A percentile compares a stretch with the other conserved stretches of the same genome.
Conservation (phyloP, 106 monocot genomes). For the Dactylorhiza incarnata region DNA sequence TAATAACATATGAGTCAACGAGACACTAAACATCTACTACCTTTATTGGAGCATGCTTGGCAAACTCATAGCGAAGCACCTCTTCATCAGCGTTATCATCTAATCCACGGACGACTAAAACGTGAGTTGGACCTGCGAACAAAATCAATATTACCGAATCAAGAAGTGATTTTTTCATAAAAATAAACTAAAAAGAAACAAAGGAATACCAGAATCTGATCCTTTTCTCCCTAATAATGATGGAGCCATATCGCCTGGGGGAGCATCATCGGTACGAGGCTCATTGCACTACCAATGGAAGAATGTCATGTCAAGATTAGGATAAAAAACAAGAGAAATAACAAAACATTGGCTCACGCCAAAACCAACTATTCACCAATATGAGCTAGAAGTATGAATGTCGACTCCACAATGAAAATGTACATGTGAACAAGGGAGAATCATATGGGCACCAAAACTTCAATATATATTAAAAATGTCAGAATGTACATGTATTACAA, state of each 20-base stretch:
- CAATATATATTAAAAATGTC: background rate
- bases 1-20: background rate
- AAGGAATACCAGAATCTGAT: slow-evolving; percentile 54
- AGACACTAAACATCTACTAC: slow-evolving; percentile 16
- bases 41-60: slow-evolving; percentile 96
- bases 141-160: background rate
- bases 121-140: slow-evolving; percentile 85
- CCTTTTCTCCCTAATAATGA: slow-evolving; percentile 57
- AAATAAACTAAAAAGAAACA: background rate
- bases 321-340: background rate
- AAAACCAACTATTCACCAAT: background rate
- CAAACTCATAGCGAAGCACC: slow-evolving; percentile 95
- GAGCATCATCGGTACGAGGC: slow-evolving; percentile 78
- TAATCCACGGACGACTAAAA: slow-evolving; percentile 93
- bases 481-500: background rate
- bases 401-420: background rate
- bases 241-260: slow-evolving; percentile 64
- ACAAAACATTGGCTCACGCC: background rate
- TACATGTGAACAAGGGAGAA: background rate
- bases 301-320: background rate
- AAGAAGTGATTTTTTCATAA: slow-evolving; percentile 3
- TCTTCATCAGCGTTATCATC: slow-evolving; percentile 99
- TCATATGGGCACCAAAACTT: background rate
- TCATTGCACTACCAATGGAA: slow-evolving; percentile 71
- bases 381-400: background rate